Conservation (phyloP, 768 basidiomycete genomes). For the Gloeopeniophorella convolvens region DNA sequence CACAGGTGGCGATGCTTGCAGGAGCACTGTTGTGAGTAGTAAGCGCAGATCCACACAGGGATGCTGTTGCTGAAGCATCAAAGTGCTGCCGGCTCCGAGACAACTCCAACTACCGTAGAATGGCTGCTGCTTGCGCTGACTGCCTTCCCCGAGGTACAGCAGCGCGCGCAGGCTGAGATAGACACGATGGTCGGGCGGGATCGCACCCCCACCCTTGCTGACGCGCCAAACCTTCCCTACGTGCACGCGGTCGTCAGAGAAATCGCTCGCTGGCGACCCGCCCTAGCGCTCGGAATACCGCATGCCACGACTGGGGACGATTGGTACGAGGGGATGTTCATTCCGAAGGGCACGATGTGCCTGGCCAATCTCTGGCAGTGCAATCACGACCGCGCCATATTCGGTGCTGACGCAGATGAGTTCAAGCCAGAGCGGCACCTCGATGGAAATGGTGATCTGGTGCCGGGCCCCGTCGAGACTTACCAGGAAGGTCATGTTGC, state of each 20-base stretch:
- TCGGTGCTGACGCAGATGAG: constrained; percentile 11
- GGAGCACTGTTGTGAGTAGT: background rate
- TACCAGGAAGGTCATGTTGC: constrained; percentile 10
- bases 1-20: background rate
- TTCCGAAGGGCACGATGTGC: constrained; percentile 31
- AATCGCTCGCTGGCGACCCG: background rate
- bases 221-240: constrained; percentile 17
- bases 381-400: constrained; percentile 5
- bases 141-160: constrained; percentile 12
- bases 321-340: constrained; percentile 23
- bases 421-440: constrained; percentile 21
- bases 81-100: constrained; percentile 11
- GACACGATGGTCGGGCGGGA: constrained; percentile 19
- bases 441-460: constrained; percentile 1
- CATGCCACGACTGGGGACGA: constrained; percentile 23
- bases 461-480: background rate
- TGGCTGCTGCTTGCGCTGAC: constrained; percentile 18
- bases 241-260: constrained; percentile 14
- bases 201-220: constrained; percentile 15
- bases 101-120: background rate
- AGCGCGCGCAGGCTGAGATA: constrained; percentile 17
- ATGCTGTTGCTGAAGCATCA: background rate
- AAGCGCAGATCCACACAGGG: background rate
- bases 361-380: too few species aligned
- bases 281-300: background rate